Base-by-base conservation (phyloP, 1,139 yeast genomes). In the Yamadazyma dushanensis region DNA sequence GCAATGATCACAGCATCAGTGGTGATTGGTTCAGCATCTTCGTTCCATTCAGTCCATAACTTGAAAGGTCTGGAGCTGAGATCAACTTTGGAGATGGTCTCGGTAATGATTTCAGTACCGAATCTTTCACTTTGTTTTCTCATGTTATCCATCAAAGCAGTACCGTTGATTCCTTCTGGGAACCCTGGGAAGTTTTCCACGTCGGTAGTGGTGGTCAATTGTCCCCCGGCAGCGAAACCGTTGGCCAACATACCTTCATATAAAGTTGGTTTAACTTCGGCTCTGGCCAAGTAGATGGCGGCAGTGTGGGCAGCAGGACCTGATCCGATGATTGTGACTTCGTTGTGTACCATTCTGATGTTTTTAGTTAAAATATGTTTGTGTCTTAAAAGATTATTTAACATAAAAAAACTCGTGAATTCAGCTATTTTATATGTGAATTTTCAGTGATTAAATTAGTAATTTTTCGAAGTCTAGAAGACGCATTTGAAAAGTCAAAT, bases 271-370 rank as follows among this genome's bases (percentile, higher is more conserved):
- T 85, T 83, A 59, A 89, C 80, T 71, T 92, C 98, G 26, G 98
- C 98, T 65, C 98, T 82, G 21, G 97, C 83, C 43, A 92, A 74
- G 66, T 92, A 92, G 63, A 92, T 87, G 50, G 98, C 98, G 35
- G 98, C 98, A 31, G 98, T 92, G 73, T 92, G 97, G 39, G 97
- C 98, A 43, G 98, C 98, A 37, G 98, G 98, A 51, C 98, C 98
- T 35, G 97, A 90, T 32, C 97, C 97, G 47, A 90, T 83, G 54
- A 90, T 88, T 36, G 95, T 88, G 46, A 89, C 96, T 67, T 74
- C 79, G 70, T 86, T 81, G 65, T 89, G 96, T 53, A 78, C 85
- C 89, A 82, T 83, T 75, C 73, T 78, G 29, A 9, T 29, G 27
- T 18, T 16, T 23, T n/a, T 31, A 8, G 6, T 19, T 22, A 26